Evolutionary conservation across 305 asterid genomes (phyloP), one percentile per base, ranked within the genome.

Genomic region (Fraxinus albicans): DNA sequence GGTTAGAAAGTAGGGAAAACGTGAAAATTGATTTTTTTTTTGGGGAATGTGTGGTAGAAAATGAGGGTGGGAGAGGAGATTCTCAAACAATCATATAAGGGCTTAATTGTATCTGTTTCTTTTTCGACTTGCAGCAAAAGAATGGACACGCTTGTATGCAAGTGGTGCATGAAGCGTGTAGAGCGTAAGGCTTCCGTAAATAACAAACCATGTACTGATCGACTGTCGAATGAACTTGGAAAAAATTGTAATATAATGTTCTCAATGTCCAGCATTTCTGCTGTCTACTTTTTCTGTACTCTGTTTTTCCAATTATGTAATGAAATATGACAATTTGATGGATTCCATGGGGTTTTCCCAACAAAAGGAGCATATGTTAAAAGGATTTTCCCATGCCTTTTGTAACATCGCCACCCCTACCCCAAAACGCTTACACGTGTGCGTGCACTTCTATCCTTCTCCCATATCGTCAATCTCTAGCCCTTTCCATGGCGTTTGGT

Each of bases 61-160:
- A 47, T 47, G n/a, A 44, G n/a, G 3, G 55, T 3, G 55, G 55
- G 55, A 44, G 55, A 47, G n/a, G 19, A 12, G 55, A 47, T 47
- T 47, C n/a, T 47, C n/a, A 47, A 47, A 47, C 3, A 47, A 47
- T 47, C n/a, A 47, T 12, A 47, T 2, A 12, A 47, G 55, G 55
- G 17, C 21, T 50, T 63, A 34, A 73, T 83, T 55, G 29, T 8
- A 19, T 8, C 17, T 15, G 50, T 69, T 74, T 63, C 42, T 35
- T 34, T 73, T 27, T 77, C 6, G 19, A 83, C 21, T 3, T 86
- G 90, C 92, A 91, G 95, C 95, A 78, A 91, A 91, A 84, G 93
- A 90, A 79, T 91, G 95, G 95, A 90, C 95, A 6, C 90, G 93
- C 38, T 75, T 88, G 47, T 91, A 90, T 81, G 95, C 95, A 80